Evolutionary conservation across 768 basidiomycete species (phyloP), one percentile per base, ranked within the genome.

Genomic region (Russula olivacea): DNA sequence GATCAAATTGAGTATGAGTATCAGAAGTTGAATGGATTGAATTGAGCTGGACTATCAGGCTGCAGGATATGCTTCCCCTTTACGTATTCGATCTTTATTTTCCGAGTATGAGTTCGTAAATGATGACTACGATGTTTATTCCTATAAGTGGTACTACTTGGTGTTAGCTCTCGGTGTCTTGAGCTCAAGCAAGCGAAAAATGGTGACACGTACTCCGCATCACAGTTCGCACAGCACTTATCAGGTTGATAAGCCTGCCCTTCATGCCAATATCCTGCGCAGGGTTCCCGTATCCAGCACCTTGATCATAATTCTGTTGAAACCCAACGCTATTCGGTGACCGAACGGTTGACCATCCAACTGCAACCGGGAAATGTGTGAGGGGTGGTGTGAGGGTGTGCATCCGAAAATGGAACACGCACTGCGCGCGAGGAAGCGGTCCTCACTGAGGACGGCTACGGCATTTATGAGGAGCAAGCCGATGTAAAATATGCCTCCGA

Each of bases 381-480:
- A 61, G 45, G 28, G 58, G 73, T 36, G 62, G 74, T 66, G 53
- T 58, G 61, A 64, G 41, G 4, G 23, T 52, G 38, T 21, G 51
- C 43, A 40, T 40, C 36, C 41, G 56, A 21, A 34, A 45, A 30
- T 32, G 59, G 51, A 48, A 61, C 55, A 81, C 89, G 69, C 72
- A 96, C 94, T 93, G 72, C 87, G 80, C 23, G 93, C 89, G 59
- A 99, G 86, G 76, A 99, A 99, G 8, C 96, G 84, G 69, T 99
- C 96, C 75, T 99, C 96, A 70, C 87, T 96, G 65, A 99, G 80
- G 61, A 99, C 87, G 9, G 96, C 96, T 74, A 98, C 85, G 50
- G 94, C 92, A 74, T 99, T 98, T 69, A 94, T 84, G 72, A 98
- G 79, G 48, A 99, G 84, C 25, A 99, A 80, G 28, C 85, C 78